phyloP scores from a whole-genome alignment of 1,284 basidiomycete species.

The Tetrapyrgos nigripes region DNA sequence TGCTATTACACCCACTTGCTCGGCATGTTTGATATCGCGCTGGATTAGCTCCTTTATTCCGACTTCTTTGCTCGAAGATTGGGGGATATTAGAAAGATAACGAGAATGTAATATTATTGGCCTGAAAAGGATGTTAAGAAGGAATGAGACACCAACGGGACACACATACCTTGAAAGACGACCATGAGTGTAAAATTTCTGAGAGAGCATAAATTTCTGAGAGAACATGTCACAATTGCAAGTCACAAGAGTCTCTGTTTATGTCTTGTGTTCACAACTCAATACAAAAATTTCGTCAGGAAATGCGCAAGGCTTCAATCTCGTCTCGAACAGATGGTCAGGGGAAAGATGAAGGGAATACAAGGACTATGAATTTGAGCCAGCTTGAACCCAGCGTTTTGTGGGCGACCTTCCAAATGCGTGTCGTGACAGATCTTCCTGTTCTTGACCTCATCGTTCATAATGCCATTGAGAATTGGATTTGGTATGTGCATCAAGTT shows the following conservation, averaged over 20 bases:
- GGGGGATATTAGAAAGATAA: slow-evolving; percentile 2
- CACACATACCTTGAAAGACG: background rate
- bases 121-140: background rate
- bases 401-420: no score
- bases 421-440: background rate
- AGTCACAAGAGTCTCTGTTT: background rate
- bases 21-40: slow-evolving; percentile 69
- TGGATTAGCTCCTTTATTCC: slow-evolving; percentile 55
- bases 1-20: slow-evolving; percentile 67
- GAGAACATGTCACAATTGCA: background rate
- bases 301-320: no score
- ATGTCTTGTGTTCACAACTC: no score
- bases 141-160: background rate
- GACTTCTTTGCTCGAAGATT: slow-evolving; percentile 14
- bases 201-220: background rate
- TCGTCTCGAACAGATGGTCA: no score
- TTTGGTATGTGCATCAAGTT: slow-evolving; percentile 39
- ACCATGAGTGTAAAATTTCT: background rate
- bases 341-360: no score
- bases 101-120: background rate
- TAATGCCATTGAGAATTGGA: slow-evolving; percentile 51
- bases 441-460: background rate
- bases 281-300: no score
- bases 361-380: no score
- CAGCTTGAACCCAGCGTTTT: no score